phyloP scores from a whole-genome alignment of 1,284 basidiomycete genomes.

The Sporisorium iseilematis-ciliati region DNA sequence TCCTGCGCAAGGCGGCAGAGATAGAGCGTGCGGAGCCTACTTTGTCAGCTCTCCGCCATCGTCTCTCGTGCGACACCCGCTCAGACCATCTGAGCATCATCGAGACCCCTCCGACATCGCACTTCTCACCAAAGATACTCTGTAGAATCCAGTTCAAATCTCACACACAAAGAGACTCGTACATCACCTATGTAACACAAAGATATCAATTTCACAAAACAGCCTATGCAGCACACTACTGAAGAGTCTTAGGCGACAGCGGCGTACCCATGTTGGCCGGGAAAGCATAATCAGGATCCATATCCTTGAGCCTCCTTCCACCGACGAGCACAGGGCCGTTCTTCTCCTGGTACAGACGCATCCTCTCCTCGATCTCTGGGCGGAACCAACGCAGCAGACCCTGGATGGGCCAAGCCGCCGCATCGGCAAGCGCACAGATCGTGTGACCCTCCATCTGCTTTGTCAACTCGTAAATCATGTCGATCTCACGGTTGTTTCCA shows the following conservation, averaged over 20 bases:
- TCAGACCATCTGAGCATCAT: background rate
- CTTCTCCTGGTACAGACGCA: constrained; percentile 80
- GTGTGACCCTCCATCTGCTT: constrained; percentile 91
- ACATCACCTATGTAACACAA: too few relatives aligned
- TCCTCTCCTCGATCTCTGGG: constrained; percentile 80
- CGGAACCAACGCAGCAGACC: constrained; percentile 94
- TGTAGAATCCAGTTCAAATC: too few relatives aligned
- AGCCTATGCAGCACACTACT: constrained; percentile 8
- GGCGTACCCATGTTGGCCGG: constrained; percentile 80
- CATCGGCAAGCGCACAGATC: constrained; percentile 96
- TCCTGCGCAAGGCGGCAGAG: too few relatives aligned
- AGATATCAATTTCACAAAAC: background rate
- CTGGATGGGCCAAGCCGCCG: constrained; percentile 99
- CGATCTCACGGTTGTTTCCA: constrained; percentile 91
- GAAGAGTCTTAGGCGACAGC: constrained; percentile 44
- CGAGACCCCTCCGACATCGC: too few relatives aligned
- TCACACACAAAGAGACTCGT: too few relatives aligned
- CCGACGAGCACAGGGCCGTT: constrained; percentile 91
- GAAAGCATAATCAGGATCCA: constrained; percentile 80
- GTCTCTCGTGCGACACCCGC: background rate
- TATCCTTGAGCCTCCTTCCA: constrained; percentile 80
- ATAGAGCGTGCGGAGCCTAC: too few relatives aligned
- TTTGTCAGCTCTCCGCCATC: too few relatives aligned
- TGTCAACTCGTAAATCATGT: constrained; percentile 76
- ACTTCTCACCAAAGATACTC: too few relatives aligned